Evolutionary conservation across 1,139 yeast genomes (phyloP), one percentile per base, ranked within the genome.

Genomic region (Sugiyamaella novakii): DNA sequence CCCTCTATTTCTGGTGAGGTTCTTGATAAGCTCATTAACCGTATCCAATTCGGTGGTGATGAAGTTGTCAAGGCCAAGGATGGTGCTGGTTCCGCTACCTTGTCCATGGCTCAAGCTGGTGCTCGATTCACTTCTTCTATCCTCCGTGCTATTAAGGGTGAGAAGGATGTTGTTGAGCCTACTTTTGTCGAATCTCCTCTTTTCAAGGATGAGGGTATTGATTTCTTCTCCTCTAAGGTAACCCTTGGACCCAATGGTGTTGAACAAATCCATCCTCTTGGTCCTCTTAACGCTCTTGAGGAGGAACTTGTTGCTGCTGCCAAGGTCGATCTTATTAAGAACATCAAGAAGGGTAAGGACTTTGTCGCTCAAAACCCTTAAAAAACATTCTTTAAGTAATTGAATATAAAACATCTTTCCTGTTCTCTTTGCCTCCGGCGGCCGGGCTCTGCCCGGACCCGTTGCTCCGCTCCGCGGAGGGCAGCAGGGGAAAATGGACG

Each of bases 101-200:
- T 91, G 60, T 87, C 96, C 50, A 91, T 91, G 97, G 97, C 97
- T 46, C 92, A 88, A 68, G 96, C 97, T 46, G 96, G 94, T 60
- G 91, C 82, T 68, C 80, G 85, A 69, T 81, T 87, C 60, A 78
- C 89, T 49, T 79, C 80, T 41, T 57, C 64, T 17, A 47, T 61
- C 34, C 55, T 61, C 44, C 57, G 64, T 65, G 81, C 84, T 49
- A 66, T 80, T 60, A 67, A 70, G 54, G 80, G 81, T 55, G 70
- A 74, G 56, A 65, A 64, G 49, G 60, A 66, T 45, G 74, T 79
- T 45, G 76, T 76, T 49, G 87, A 81, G 73, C 78, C 82, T 64
- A 75, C 86, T 43, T 81, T 72, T 65, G 81, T 82, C 62, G 79
- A 77, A 56, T 77, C 87, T 55, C 97, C 96, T 66, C 72, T 84